phyloP scores from a whole-genome alignment of 306 rosid species.

The Prunus salicina region DNA sequence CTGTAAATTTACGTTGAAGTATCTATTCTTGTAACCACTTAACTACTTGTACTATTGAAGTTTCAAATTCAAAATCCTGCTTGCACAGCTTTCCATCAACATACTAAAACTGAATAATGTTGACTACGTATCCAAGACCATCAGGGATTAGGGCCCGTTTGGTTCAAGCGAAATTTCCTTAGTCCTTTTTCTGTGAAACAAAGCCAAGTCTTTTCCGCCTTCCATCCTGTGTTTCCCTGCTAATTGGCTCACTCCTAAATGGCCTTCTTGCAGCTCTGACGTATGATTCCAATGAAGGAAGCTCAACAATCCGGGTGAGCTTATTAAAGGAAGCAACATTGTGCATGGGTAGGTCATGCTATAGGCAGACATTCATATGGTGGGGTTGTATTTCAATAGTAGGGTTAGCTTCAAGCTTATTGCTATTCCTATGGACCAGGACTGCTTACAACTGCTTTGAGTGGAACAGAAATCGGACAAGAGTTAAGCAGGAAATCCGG shows the following conservation, averaged over 20 bases:
- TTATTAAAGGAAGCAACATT: constrained; percentile 39
- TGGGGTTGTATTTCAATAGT: constrained; percentile 64
- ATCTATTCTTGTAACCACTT: neutral
- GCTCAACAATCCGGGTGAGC: neutral
- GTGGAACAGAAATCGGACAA: constrained; percentile 20
- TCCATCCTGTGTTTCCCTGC: too few relatives aligned
- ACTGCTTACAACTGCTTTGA: constrained; percentile 51
- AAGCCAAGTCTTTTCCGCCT: too few relatives aligned
- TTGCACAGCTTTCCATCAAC: neutral
- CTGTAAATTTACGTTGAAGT: neutral
- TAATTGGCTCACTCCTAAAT: constrained; percentile 72
- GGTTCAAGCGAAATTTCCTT: too few relatives aligned
- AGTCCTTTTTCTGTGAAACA: too few relatives aligned
- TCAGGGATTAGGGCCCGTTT: too few relatives aligned
- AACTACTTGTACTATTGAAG: neutral
- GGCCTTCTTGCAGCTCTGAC: constrained; percentile 71
- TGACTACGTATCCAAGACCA: too few relatives aligned
- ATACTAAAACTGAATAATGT: neutral
- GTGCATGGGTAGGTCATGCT: constrained; percentile 75
- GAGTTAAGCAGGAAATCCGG: constrained; percentile 50
- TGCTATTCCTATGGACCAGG: constrained; percentile 57
- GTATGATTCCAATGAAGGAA: constrained; percentile 51
- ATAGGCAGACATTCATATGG: constrained; percentile 64
- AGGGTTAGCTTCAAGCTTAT: constrained; percentile 58
- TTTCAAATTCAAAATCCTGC: neutral